Evolutionary conservation across 2,329 filamentous ascomycete genomes (phyloP).

Genomic region (Ophiocordyceps camponoti-floridani): DNA sequence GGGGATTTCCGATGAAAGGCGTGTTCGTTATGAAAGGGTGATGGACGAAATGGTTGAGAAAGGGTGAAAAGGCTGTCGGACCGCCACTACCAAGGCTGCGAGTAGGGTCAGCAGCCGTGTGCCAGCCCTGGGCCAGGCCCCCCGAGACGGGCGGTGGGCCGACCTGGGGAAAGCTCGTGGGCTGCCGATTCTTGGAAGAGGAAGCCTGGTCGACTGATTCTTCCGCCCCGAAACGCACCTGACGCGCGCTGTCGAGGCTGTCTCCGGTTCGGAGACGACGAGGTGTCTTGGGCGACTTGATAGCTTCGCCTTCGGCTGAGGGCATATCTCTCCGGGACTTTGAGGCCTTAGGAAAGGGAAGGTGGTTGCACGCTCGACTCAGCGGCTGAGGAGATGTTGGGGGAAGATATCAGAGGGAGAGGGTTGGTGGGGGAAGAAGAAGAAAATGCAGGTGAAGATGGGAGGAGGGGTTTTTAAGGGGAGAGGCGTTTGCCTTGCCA

Average conservation of each 20-base stretch:
- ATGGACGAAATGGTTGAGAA: not conserved
- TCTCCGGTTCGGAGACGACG: constrained; percentile 10
- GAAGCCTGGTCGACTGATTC: constrained; percentile 2
- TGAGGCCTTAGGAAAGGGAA: not conserved
- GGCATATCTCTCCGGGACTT: not conserved
- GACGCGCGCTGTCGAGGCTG: constrained; percentile 8
- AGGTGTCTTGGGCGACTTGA: constrained; percentile 13
- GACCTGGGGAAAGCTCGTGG: constrained; percentile 10
- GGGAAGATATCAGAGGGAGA: not conserved
- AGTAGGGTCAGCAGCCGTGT: constrained; percentile 15
- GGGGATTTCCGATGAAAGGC: constrained; percentile 10
- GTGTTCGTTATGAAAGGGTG: constrained; percentile 1
- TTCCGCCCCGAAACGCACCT: constrained; percentile 13
- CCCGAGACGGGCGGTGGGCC: constrained; percentile 7
- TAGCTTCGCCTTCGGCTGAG: not conserved
- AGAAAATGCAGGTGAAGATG: not conserved
- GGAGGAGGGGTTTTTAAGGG: not conserved
- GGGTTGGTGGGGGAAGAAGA: not conserved
- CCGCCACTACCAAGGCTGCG: constrained; percentile 8
- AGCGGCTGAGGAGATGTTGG: not conserved
- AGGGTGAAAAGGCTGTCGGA: not conserved
- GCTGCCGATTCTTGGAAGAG: constrained; percentile 5
- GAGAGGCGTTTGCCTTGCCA: not conserved
- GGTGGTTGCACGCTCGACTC: not conserved
- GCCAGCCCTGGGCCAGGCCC: constrained; percentile 8